These are phyloP conservation scores for Phytophthora sp. DNA, from an alignment of 352 stramenopile species.

Conservation along the genomic window DNA sequence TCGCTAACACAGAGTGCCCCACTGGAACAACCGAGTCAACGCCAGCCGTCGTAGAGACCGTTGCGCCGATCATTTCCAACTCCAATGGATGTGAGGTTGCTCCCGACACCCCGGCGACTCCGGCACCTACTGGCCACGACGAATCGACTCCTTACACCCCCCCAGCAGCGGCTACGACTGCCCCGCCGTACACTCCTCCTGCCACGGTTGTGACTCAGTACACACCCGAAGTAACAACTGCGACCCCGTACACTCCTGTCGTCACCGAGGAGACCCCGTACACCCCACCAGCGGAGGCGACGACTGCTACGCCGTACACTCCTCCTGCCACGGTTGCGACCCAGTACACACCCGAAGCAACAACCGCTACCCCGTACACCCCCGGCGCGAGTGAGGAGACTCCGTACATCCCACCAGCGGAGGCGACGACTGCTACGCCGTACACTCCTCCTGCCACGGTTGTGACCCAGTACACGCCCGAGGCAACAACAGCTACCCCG, in stretches of 20 bases:
- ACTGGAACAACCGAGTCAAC: slow-evolving; percentile 2
- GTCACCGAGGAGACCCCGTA: not conserved
- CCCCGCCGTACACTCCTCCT: not conserved
- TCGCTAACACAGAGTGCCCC: slow-evolving; percentile 30
- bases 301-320: not conserved
- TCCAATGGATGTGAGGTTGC: slow-evolving; percentile 21
- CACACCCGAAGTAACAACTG: too few species aligned
- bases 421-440: not conserved
- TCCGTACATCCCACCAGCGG: not conserved
- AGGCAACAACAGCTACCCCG: not conserved
- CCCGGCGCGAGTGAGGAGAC: not conserved
- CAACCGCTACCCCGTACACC: too few species aligned
- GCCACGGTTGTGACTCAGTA: not conserved
- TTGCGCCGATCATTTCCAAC: not conserved
- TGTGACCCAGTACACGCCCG: too few species aligned
- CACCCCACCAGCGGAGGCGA: not conserved
- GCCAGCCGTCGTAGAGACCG: not conserved
- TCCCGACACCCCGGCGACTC: slow-evolving; percentile 7
- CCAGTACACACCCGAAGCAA: too few species aligned
- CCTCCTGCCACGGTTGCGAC: not conserved
- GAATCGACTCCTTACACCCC: slow-evolving; percentile 1
- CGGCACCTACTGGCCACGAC: not conserved
- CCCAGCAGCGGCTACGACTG: not conserved
- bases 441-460: not conserved
- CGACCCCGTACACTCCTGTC: not conserved